Conservation (phyloP, 192 early-diverging fungal species). For the Coemansia reversa region DNA sequence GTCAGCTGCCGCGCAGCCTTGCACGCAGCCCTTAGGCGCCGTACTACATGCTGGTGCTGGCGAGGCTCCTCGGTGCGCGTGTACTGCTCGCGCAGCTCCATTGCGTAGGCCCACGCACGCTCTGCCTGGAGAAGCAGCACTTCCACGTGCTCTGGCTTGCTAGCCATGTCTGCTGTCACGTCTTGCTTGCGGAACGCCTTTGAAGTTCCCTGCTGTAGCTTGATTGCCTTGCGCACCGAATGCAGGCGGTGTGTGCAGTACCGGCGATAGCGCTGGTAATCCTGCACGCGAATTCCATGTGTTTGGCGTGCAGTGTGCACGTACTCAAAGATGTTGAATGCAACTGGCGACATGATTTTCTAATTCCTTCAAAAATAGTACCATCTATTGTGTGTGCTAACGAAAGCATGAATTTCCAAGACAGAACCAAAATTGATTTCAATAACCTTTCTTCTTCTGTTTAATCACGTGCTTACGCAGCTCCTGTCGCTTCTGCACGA, state of each 20-base stretch:
- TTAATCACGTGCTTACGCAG: constrained; percentile 45
- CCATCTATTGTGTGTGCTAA: not conserved
- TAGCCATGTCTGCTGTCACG: constrained; percentile 26
- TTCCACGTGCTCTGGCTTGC: constrained; percentile 31
- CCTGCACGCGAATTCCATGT: constrained; percentile 39
- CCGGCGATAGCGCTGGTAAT: constrained; percentile 48
- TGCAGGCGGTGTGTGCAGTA: constrained; percentile 43
- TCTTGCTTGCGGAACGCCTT: constrained; percentile 19
- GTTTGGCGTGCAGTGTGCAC: constrained; percentile 38
- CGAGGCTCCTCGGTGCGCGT: constrained; percentile 50
- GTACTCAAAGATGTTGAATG: constrained; percentile 43
- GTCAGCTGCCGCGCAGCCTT: constrained; percentile 34
- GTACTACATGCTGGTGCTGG: constrained; percentile 45
- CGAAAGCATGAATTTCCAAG: not conserved
- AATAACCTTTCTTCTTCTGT: constrained; percentile 51
- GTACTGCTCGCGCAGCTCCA: constrained; percentile 50
- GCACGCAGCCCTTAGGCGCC: constrained; percentile 33
- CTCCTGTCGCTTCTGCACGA: constrained; percentile 69
- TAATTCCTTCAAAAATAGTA: not conserved
- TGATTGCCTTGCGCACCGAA: constrained; percentile 40
- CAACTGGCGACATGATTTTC: constrained; percentile 8
- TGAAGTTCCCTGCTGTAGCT: constrained; percentile 31
- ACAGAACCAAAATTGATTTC: not conserved
- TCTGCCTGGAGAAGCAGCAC: constrained; percentile 42
- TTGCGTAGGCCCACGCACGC: constrained; percentile 51